These are phyloP conservation scores for Penicillium bovifimosum DNA, from an alignment of 495 filamentous ascomycete species.

Conservation along the genomic window DNA sequence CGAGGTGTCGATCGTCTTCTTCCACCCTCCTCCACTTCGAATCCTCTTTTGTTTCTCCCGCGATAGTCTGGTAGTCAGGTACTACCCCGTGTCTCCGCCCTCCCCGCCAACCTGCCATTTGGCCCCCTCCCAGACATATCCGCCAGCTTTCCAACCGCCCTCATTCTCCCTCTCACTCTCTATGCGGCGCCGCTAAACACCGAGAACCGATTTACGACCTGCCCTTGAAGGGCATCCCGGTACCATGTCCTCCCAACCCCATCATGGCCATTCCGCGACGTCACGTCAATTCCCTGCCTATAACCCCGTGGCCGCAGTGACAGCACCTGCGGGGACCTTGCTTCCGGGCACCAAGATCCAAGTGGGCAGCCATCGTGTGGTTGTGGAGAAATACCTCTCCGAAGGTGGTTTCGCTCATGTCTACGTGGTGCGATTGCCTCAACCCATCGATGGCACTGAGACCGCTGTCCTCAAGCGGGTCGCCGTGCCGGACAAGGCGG, in stretches of 20 bases:
- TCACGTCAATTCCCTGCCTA: constrained; percentile 32
- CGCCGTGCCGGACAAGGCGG: constrained; percentile 93
- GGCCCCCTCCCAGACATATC: constrained; percentile 21
- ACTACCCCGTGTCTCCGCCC: constrained; percentile 20
- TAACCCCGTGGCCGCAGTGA: constrained; percentile 37
- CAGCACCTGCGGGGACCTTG: constrained; percentile 82
- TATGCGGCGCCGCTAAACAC: constrained; percentile 26
- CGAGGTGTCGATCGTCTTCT: constrained; percentile 4
- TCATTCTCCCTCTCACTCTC: constrained; percentile 7
- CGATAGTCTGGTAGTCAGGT: constrained; percentile 22
- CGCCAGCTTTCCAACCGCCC: constrained; percentile 1
- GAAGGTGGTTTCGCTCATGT: constrained; percentile 99
- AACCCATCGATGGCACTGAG: constrained; percentile 73
- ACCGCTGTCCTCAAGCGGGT: constrained; percentile 90
- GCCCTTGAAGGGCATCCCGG: constrained; percentile 26
- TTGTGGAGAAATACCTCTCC: constrained; percentile 97
- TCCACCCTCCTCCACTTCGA: constrained; percentile 2
- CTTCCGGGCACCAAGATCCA: constrained; percentile 91
- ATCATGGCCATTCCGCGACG: constrained; percentile 30
- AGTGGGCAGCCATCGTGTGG: constrained; percentile 83
- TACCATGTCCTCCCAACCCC: constrained; percentile 35
- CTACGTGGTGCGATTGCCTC: constrained; percentile 84
- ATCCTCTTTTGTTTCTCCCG: constrained; percentile 2
- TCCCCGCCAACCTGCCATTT: constrained; percentile 23
- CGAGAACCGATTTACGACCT: constrained; percentile 6